phyloP scores from a whole-genome alignment of 495 filamentous ascomycete genomes.

The Tuber calosporum region DNA sequence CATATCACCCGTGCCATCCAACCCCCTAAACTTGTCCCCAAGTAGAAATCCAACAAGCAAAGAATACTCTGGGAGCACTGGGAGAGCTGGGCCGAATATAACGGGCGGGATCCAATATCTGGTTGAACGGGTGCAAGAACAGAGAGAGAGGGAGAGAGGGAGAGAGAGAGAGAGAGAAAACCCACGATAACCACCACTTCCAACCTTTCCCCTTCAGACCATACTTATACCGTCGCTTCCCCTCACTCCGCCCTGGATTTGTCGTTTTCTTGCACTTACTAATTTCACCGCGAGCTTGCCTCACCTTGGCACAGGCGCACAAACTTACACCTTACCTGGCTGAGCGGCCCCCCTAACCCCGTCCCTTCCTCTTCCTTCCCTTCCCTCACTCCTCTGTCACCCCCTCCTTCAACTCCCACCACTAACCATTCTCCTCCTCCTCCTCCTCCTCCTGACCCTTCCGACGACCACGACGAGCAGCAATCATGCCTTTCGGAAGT shows the following conservation, averaged over 20 bases:
- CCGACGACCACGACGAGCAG: conserved; percentile 15
- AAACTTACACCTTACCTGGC: conserved; percentile 12
- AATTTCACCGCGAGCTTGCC: conserved; percentile 14
- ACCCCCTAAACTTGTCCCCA: conserved; percentile 21
- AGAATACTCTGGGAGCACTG: neutral
- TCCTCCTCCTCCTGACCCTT: neutral
- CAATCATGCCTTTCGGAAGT: conserved; percentile 79
- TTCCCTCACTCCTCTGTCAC: conserved; percentile 7
- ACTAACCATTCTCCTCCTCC: neutral
- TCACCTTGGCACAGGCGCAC: conserved; percentile 37
- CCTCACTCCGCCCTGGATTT: conserved; percentile 12
- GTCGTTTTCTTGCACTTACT: conserved; percentile 13
- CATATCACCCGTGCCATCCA: conserved; percentile 11
- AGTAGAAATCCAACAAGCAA: conserved; percentile 1
- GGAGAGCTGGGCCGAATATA: neutral
- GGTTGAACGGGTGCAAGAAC: neutral
- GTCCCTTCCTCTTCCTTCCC: conserved; percentile 8
- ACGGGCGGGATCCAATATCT: neutral
- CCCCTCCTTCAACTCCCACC: conserved; percentile 1
- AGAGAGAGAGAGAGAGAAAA: conserved; percentile 16
- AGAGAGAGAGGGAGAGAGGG: conserved; percentile 15
- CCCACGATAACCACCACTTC: conserved; percentile 9
- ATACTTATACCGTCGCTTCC: conserved; percentile 1
- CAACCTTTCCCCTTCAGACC: conserved; percentile 10
- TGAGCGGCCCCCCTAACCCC: conserved; percentile 6